These are phyloP conservation scores for Ceratocystis cubensis DNA, from an alignment of 2,329 filamentous ascomycete species.

Conservation along the genomic window DNA sequence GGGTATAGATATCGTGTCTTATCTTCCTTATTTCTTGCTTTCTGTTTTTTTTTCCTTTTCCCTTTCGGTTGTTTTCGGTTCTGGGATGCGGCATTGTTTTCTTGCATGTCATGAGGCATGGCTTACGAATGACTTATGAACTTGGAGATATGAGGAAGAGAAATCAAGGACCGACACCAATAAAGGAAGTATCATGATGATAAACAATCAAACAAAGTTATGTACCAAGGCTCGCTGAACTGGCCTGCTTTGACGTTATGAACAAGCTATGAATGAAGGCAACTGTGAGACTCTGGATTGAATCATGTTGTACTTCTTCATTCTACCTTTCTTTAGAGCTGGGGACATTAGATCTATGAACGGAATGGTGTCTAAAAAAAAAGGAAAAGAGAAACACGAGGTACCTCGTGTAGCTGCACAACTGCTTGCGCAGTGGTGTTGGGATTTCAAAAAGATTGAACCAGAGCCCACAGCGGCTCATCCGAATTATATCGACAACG, in stretches of 20 bases:
- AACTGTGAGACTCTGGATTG: background rate
- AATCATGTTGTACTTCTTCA: background rate
- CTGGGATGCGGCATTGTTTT: background rate
- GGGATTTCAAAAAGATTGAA: background rate
- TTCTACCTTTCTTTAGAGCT: background rate
- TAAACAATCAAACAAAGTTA: background rate
- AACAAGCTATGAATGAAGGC: background rate
- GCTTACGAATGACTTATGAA: background rate
- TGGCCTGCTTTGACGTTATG: background rate
- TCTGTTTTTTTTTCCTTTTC: slow-evolving; percentile 5
- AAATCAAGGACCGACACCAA: background rate
- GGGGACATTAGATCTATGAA: no score
- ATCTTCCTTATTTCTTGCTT: background rate
- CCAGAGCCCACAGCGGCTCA: background rate
- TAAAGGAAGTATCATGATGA: background rate
- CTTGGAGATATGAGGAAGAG: background rate
- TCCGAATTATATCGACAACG: slow-evolving; percentile 14
- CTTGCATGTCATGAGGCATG: slow-evolving; percentile 2
- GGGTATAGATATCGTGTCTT: background rate
- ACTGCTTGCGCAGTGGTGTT: no score
- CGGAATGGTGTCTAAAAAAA: background rate
- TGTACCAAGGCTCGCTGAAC: no score
- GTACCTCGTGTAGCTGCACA: background rate
- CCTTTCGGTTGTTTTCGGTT: background rate
- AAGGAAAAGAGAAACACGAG: background rate